Conservation (phyloP, 1,284 basidiomycete species). For the Ganoderma resinaceum region DNA sequence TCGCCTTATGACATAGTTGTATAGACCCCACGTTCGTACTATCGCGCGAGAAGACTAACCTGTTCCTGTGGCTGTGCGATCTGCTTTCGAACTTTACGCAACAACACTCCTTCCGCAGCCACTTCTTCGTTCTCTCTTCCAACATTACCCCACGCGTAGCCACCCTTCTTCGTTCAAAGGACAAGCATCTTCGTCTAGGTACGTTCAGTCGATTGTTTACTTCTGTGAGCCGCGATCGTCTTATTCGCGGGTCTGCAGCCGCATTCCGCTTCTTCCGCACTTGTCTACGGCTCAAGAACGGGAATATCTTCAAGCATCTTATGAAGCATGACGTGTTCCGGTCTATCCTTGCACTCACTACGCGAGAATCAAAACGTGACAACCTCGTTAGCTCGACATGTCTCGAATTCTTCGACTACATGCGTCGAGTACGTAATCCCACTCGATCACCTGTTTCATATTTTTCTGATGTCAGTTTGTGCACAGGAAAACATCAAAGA, state of each 20-base stretch:
- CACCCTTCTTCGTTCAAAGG: conserved; percentile 81
- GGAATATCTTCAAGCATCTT: conserved; percentile 86
- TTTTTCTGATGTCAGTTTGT: conserved; percentile 16
- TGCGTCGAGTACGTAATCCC: conserved; percentile 68
- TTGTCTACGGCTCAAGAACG: conserved; percentile 86
- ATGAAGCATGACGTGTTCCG: conserved; percentile 87
- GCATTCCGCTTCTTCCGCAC: conserved; percentile 92
- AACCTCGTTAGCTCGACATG: conserved; percentile 95
- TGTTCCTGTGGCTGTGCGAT: conserved; percentile 88
- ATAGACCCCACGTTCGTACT: conserved; percentile 62
- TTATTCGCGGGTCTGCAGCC: conserved; percentile 53
- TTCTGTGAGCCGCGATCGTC: neutral
- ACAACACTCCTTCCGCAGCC: conserved; percentile 90
- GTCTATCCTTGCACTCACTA: conserved; percentile 84
- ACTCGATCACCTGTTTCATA: conserved; percentile 11
- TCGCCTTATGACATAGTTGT: neutral
- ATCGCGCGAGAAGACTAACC: conserved; percentile 76
- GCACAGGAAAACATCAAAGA: conserved; percentile 87
- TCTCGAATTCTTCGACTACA: conserved; percentile 93
- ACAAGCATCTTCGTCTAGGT: conserved; percentile 94
- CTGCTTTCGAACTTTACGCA: conserved; percentile 88
- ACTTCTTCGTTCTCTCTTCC: conserved; percentile 88
- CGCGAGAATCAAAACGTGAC: conserved; percentile 85
- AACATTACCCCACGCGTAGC: conserved; percentile 78
- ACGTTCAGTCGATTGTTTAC: conserved; percentile 36